phyloP scores from a whole-genome alignment of 1,284 basidiomycete species.

The Mycosarcoma mackinlayi region DNA sequence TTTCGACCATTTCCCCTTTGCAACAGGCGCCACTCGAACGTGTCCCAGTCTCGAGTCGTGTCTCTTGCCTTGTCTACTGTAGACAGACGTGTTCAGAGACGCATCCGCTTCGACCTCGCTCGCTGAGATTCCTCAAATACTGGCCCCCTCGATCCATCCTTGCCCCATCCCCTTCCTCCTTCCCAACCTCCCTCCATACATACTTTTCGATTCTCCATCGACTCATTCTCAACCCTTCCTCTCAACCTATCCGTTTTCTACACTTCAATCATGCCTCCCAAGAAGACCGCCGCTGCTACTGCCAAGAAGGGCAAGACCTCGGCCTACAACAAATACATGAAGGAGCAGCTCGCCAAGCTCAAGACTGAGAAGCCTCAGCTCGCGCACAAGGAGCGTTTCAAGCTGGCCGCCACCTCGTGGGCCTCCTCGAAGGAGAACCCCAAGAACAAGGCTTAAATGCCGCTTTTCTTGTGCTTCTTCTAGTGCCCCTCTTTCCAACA shows the following conservation, averaged over 20 bases:
- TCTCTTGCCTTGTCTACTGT: constrained; percentile 1
- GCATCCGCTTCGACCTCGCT: too few species aligned
- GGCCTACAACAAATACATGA: constrained; percentile 55
- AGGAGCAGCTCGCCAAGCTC: constrained; percentile 55
- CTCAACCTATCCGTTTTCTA: background rate
- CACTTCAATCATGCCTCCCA: constrained; percentile 47
- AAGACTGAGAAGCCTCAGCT: constrained; percentile 56
- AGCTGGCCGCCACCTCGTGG: constrained; percentile 56
- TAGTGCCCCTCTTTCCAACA: too few species aligned
- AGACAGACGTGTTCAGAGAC: constrained; percentile 22
- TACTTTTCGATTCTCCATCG: constrained; percentile 1
- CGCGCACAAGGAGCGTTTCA: constrained; percentile 62
- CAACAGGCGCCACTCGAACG: background rate
- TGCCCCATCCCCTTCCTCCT: background rate
- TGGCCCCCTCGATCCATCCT: background rate
- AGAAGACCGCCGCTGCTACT: constrained; percentile 48
- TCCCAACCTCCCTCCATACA: constrained; percentile 8
- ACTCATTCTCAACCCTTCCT: constrained; percentile 1
- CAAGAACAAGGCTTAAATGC: constrained; percentile 56
- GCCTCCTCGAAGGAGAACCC: constrained; percentile 53
- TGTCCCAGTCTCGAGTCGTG: constrained; percentile 25
- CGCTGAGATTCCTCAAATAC: constrained; percentile 9
- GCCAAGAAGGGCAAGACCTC: constrained; percentile 54
- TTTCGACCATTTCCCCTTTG: constrained; percentile 3
- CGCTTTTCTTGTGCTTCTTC: too few species aligned